Evolutionary conservation across 106 monocot species (phyloP), one percentile per base, ranked within the genome.

Genomic region (Vanilla planifolia): DNA sequence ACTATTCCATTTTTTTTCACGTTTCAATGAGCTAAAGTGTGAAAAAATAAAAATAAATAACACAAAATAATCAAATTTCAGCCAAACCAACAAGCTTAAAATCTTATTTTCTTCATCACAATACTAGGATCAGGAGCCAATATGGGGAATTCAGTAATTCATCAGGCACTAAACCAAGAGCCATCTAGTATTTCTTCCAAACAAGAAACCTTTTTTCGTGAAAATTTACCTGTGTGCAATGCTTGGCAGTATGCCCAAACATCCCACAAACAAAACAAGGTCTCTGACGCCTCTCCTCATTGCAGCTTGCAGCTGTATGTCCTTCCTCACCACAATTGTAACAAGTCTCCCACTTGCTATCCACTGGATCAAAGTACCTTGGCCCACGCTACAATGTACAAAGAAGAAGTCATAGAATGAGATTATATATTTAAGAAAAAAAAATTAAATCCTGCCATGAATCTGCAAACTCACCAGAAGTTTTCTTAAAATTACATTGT

Each of bases 241-340:
- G 63, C 44, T 79, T 80, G n/a, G 84, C 59, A 59, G 64, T 72
- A 62, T 96, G 96, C 23, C 96, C 96, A 70, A 84, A 79, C 67
- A 74, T 64, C 5, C 96, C 96, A 77, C 90, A 96, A 25, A 79
- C 63, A 77, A 91, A 96, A 46, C 96, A 96, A 29, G 96, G 96
- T 43, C 71, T 90, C 69, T 81, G 53, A 53, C 77, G 75, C 68
- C 55, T 96, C 61, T 84, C 84, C 36, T 44, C 60, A 1, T 42
- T 79, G 65, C 96, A 96, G 46, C 79, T 67, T 0, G 56, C 76
- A 67, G 75, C 79, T 25, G 28, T 26, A 66, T 98, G 96, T 6
- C 96, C 96, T 58, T 87, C 96, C 65, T 87, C 96, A 23, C 80
- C 81, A 62, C 96, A 98, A 67, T 98, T 98, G 56, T 72, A 91